phyloP scores from a whole-genome alignment of 257 asterid genomes.

The Craterostigma plantagineum region DNA sequence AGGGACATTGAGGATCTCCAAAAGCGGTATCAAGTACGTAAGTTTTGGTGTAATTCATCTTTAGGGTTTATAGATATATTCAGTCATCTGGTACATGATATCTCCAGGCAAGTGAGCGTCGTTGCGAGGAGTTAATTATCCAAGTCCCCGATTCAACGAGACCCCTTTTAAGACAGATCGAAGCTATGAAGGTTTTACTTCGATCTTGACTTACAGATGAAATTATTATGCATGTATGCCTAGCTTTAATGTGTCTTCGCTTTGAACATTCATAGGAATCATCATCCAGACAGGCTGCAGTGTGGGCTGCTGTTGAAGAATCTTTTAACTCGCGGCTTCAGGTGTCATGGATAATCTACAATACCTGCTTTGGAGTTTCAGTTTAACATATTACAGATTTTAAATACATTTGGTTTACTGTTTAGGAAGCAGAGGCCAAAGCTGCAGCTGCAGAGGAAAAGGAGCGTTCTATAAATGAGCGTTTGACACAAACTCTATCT shows the following conservation, averaged over 20 bases:
- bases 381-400: constrained; percentile 1
- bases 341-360: constrained; percentile 24
- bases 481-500: constrained; percentile 86
- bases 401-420: constrained; percentile 7
- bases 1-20: constrained; percentile 95
- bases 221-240: constrained; percentile 1
- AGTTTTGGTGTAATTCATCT: background rate
- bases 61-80: background rate
- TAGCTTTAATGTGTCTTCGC: background rate
- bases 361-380: no score
- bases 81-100: constrained; percentile 12
- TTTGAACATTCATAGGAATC: constrained; percentile 55
- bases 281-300: constrained; percentile 76
- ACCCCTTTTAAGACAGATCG: constrained; percentile 97
- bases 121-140: constrained; percentile 91
- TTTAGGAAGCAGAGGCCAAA: constrained; percentile 92
- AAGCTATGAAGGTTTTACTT: constrained; percentile 83
- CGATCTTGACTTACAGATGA: constrained; percentile 3
- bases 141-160: constrained; percentile 99
- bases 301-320: constrained; percentile 97
- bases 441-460: constrained; percentile 92
- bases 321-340: constrained; percentile 83
- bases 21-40: constrained; percentile 70
- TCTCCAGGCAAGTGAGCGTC: constrained; percentile 82
- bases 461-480: constrained; percentile 84